Base-by-base conservation (phyloP, 192 early-diverging fungal species). In the Gaertneriomyces semiglobifer region DNA sequence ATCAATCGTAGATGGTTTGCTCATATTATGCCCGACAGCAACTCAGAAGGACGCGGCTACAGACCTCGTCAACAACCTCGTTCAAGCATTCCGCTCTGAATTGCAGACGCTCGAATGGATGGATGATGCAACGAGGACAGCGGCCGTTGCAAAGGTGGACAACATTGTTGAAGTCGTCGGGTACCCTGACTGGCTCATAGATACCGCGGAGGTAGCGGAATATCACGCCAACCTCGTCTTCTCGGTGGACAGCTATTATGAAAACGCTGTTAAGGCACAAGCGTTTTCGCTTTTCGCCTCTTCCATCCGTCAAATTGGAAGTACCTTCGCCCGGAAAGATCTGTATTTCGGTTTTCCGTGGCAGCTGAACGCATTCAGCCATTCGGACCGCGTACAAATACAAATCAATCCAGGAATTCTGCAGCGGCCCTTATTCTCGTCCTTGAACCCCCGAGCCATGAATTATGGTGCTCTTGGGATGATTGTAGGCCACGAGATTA, bases 401-500 rank as follows among this genome's bases (percentile, higher is more conserved):
- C 78, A 79, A 62, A 79, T 79, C 69, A 79, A 79, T 46, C 58
- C 84, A 7, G 87, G 72, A 60, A 81, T 91, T 47, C 59, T 91
- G 6, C 87, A 89, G 56, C 72, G 72, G 2, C 88, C 89, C 4
- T 78, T 90, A 45, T 91, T 84, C 61, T 77, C 79, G 58, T 40
- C 70, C 1, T 39, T 68, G 6, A 82, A 79, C 54, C 85, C 88
- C 10, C 74, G 72, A 55, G 78, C 79, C 46, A 40, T 91, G 58
- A 89, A 89, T 60, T 91, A 84, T 74, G 89, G 88, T 14, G 76
- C 75, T 6, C 78, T 88, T 38, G 90, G 90, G 14, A 73, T 81
- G 47, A 79, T 92, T 20, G 82, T 89, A 44, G 89, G 90, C 2
- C 90, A 92, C 67, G 90, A 92, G 65, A 71, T 90, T n/a, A 84